phyloP scores from a whole-genome alignment of 495 filamentous ascomycete species.

The Neurospora sp. region DNA sequence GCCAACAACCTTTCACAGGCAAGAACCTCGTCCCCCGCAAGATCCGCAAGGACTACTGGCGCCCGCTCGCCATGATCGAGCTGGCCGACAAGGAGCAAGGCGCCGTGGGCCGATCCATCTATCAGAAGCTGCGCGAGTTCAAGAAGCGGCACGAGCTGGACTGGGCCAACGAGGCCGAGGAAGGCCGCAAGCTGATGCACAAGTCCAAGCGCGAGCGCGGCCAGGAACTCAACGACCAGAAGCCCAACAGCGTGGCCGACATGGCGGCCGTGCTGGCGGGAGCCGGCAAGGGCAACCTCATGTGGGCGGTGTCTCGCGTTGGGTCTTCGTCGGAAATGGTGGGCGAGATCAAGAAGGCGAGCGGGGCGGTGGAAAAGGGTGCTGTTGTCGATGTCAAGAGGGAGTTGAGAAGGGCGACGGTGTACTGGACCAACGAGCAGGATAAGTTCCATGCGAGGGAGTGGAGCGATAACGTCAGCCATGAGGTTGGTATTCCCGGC shows the following conservation, averaged over 20 bases:
- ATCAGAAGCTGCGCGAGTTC: slow-evolving; percentile 74
- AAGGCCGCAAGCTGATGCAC: slow-evolving; percentile 33
- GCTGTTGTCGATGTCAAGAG: slow-evolving; percentile 7
- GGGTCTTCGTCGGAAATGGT: slow-evolving; percentile 22
- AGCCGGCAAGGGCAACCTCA: slow-evolving; percentile 34
- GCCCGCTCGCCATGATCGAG: slow-evolving; percentile 63
- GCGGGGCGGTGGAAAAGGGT: slow-evolving; percentile 10
- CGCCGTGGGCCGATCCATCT: slow-evolving; percentile 60
- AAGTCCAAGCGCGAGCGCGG: slow-evolving; percentile 48
- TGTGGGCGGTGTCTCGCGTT: slow-evolving; percentile 27
- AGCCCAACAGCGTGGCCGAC: slow-evolving; percentile 80
- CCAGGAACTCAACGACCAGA: slow-evolving; percentile 68
- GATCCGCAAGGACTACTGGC: slow-evolving; percentile 87
- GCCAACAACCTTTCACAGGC: slow-evolving; percentile 78
- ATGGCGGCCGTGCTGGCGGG: slow-evolving; percentile 65
- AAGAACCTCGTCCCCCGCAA: slow-evolving; percentile 74
- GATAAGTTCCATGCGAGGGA: slow-evolving; percentile 54
- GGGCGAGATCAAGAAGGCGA: slow-evolving; percentile 17
- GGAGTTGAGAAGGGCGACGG: slow-evolving; percentile 28
- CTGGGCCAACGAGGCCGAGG: slow-evolving; percentile 36
- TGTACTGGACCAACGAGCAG: slow-evolving; percentile 61
- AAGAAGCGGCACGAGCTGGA: slow-evolving; percentile 54
- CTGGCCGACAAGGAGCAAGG: slow-evolving; percentile 46
- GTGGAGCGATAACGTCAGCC: slow-evolving; percentile 63
- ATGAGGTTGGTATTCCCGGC: slow-evolving; percentile 32